These are phyloP conservation scores for Macrocystidia cucumis DNA, from an alignment of 1,284 basidiomycete genomes.

Conservation along the genomic window DNA sequence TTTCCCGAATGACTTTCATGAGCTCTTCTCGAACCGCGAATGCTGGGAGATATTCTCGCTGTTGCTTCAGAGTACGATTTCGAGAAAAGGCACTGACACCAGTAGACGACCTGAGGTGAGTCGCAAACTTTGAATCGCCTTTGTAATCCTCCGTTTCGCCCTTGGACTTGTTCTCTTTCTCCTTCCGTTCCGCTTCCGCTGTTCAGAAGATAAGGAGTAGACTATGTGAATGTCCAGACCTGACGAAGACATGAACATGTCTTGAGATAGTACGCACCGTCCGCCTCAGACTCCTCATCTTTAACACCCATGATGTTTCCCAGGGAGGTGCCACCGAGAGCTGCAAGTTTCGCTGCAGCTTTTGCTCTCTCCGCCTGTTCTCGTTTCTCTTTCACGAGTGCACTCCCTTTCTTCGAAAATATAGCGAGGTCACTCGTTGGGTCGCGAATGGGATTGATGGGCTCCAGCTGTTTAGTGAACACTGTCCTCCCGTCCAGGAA, in stretches of 20 bases:
- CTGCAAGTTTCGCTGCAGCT: conserved; percentile 92
- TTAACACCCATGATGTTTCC: conserved; percentile 98
- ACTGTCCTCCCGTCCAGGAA: conserved; percentile 96
- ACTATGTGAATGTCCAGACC: conserved; percentile 75
- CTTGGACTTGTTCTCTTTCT: conserved; percentile 45
- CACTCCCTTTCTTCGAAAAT: conserved; percentile 93
- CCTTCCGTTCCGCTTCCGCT: conserved; percentile 60
- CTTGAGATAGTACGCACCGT: conserved; percentile 47
- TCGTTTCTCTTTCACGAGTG: conserved; percentile 89
- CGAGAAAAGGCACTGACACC: conserved; percentile 84
- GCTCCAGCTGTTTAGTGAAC: conserved; percentile 95
- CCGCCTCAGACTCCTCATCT: conserved; percentile 86
- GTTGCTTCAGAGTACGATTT: conserved; percentile 84
- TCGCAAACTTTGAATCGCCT: conserved; percentile 94
- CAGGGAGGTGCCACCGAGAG: conserved; percentile 85
- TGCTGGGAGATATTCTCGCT: conserved; percentile 94
- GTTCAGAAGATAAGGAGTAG: conserved; percentile 22
- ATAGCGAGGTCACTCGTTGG: conserved; percentile 91
- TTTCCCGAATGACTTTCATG: conserved; percentile 86
- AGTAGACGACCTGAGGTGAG: conserved; percentile 74
- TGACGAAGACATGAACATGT: conserved; percentile 21
- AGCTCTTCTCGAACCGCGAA: conserved; percentile 97
- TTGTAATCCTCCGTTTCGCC: conserved; percentile 75
- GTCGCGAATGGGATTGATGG: conserved; percentile 95
- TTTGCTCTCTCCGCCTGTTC: conserved; percentile 95